Base-by-base conservation (phyloP, 2,329 filamentous ascomycete genomes). In the Xylaria sp. region DNA sequence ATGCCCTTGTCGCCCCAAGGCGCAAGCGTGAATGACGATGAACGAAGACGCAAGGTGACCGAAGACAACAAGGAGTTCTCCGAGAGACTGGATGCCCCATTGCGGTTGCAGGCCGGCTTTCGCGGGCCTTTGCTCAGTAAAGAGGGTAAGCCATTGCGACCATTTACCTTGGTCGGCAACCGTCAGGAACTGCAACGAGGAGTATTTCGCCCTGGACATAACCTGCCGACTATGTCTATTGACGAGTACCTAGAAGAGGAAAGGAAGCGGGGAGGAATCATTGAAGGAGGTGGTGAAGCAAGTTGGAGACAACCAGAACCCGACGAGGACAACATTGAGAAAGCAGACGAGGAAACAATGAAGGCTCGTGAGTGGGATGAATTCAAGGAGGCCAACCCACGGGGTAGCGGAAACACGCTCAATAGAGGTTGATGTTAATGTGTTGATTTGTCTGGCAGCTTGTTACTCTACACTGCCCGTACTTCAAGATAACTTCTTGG, bases 201-300 rank as follows among this genome's bases (percentile, higher is more conserved):
- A 2, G 93, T 99, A 0, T 99, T 99, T 75, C 83, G 90, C 58
- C 85, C 91, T 0, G 91, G 94, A 6, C 94, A 99, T 73, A 97
- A 91, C 75, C 77, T 99, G 60, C 94, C 94, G 0, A 97, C 94
- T 2, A 97, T 99, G 94, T 90, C 86, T 1, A 97, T 99, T 63
- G 94, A 99, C 68, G 94, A 99, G 76, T 99, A 97, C 71, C 79
- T 99, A 13, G 94, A 95, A 55, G 93, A 97, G 74, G 94, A 97
- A 77, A 83, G 83, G 70, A 83, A 84, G 66, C 80, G 90, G 63
- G 94, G 94, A 13, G 91, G 91, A 18, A 92, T 99, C 60, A 90
- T 97, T 58, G 89, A 97, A 71, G 94, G 92, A 42, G 92, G 92
- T 35, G 92, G 92, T 16, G 89, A 90, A 68, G 84, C 88, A 65